Conservation (phyloP, 768 basidiomycete species). For the Tylopilus rubrobrunneus region DNA sequence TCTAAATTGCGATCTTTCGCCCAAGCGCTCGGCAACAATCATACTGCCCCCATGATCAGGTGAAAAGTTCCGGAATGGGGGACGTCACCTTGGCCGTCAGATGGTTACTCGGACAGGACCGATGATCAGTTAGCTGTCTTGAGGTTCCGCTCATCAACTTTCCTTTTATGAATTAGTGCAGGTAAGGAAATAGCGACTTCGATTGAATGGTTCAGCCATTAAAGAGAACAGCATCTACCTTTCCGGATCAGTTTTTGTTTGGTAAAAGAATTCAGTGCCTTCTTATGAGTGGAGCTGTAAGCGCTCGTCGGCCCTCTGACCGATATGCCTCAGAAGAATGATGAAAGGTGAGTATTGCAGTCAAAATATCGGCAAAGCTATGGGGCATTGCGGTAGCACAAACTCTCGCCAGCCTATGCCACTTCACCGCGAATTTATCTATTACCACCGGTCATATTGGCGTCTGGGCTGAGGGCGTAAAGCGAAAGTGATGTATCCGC, state of each 20-base stretch:
- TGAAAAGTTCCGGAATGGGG: background rate
- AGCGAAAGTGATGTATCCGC: no score
- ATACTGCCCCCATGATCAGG: no score
- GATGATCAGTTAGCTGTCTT: background rate
- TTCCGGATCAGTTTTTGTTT: no score
- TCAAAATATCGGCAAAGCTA: background rate
- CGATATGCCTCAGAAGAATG: background rate
- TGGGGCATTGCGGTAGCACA: background rate
- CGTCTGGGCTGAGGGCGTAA: background rate
- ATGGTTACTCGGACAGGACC: background rate
- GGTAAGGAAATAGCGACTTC: no score
- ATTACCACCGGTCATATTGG: background rate
- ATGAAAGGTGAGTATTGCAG: no score
- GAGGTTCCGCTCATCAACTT: background rate
- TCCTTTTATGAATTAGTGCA: no score
- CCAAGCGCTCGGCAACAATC: background rate
- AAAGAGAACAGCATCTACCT: no score
- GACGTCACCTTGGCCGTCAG: no score
- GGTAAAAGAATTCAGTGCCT: no score
- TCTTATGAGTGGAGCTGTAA: background rate
- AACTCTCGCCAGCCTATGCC: background rate
- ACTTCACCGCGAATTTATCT: background rate
- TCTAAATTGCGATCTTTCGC: background rate
- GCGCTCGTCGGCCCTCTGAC: no score
- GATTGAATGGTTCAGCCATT: no score